Evolutionary conservation across 768 basidiomycete genomes (phyloP), one percentile per base, ranked within the genome.

Genomic region (Boletellus ananas): DNA sequence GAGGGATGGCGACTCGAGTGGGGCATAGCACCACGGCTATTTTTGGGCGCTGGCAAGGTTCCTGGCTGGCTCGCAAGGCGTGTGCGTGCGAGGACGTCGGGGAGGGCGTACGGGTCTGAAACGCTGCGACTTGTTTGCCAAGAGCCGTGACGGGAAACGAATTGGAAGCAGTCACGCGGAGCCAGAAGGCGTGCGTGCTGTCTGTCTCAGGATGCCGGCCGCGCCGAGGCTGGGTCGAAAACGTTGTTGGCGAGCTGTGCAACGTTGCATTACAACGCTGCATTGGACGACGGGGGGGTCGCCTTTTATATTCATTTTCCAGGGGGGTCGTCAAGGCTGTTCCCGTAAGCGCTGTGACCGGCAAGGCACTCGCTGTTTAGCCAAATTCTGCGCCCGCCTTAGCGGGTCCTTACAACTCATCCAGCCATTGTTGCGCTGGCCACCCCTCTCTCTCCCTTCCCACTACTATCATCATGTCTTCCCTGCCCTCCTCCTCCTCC

Each of bases 371-470:
- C 54, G 56, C 63, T 64, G 56, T 63, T 64, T 64, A 49, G 60
- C 58, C 67, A 64, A 63, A 57, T 69, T 69, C 65, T 63, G 64
- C 50, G 57, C 60, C 61, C 66, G 66, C 55, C 61, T 56, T 54
- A 56, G 60, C 59, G 61, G 66, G 58, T 57, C 61, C 54, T 52
- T 55, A 52, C 62, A 64, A 66, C 56, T 66, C 64, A 47, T 64
- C 60, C 66, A 62, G 69, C 69, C 73, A 71, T 72, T 72, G 70
- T 72, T 68, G 66, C 68, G 64, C 70, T 67, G 68, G 59, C 64
- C 68, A 70, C 67, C 55, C 65, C 68, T 66, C 64, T 31, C 45
- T 61, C 62, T 58, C 68, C 66, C 65, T 65, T 66, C 62, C 64
- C 66, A 68, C 71, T 63, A 72, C 65, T 63, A 60, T 58, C 72